phyloP scores from a whole-genome alignment of 129 eudicot species.

The Flaveria brownii region DNA sequence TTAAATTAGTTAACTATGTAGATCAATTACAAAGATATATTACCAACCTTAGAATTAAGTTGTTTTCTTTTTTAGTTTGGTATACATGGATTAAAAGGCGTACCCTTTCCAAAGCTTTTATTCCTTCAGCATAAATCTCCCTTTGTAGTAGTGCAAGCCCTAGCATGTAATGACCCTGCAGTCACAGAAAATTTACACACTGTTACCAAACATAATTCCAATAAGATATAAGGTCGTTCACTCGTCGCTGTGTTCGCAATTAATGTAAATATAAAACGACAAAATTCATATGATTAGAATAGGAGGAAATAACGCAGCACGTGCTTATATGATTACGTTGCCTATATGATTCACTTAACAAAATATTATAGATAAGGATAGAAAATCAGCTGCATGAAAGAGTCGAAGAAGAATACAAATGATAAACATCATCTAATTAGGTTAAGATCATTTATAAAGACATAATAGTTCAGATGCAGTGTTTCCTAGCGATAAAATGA shows the following conservation, averaged over 20 bases:
- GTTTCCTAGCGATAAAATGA: slow-evolving; percentile 7
- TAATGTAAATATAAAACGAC: slow-evolving; percentile 1
- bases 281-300: neutral
- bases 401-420: neutral
- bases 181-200: slow-evolving; percentile 5
- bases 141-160: slow-evolving; percentile 76
- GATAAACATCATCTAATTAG: neutral
- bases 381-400: neutral
- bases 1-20: neutral
- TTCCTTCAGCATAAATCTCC: slow-evolving; percentile 61
- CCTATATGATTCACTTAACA: neutral
- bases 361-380: neutral
- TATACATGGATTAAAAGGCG: neutral
- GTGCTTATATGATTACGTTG: neutral
- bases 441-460: neutral
- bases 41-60: neutral
- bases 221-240: slow-evolving; percentile 13
- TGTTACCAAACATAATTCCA: slow-evolving; percentile 16
- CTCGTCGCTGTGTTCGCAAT: neutral
- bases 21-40: neutral
- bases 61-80: neutral
- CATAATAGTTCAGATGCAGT: slow-evolving; percentile 1
- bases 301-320: neutral
- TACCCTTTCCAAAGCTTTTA: slow-evolving; percentile 70
- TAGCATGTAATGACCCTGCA: slow-evolving; percentile 87